Conservation (phyloP, 768 basidiomycete species). For the Gymnopilus dilepis region DNA sequence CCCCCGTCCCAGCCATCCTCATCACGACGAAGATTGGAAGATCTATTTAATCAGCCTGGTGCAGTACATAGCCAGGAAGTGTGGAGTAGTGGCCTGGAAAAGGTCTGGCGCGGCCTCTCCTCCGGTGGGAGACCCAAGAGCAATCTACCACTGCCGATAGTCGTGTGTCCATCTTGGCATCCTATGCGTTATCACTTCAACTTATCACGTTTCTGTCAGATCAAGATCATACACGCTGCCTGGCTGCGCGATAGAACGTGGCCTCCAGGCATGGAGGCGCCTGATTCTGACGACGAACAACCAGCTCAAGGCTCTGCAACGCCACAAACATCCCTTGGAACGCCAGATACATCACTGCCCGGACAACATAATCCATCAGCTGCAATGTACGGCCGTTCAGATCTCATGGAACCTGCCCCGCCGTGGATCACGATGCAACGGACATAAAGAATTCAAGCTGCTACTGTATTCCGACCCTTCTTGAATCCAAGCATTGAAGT, state of each 20-base stretch:
- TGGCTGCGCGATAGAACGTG: constrained; percentile 82
- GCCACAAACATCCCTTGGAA: not conserved
- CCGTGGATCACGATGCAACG: constrained; percentile 6
- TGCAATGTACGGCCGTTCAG: not conserved
- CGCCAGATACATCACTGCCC: not conserved
- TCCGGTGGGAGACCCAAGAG: constrained; percentile 63
- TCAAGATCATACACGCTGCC: constrained; percentile 73
- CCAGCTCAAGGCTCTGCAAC: constrained; percentile 15
- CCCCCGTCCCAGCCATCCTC: constrained; percentile 33
- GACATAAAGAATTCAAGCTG: not conserved
- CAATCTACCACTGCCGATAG: constrained; percentile 62
- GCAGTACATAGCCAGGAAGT: constrained; percentile 53
- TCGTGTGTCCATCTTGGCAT: constrained; percentile 59
- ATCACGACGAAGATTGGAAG: constrained; percentile 55
- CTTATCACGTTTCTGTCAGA: constrained; percentile 44
- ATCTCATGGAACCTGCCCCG: constrained; percentile 10
- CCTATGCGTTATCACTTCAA: constrained; percentile 9
- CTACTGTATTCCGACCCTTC: not conserved
- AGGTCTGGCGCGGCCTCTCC: constrained; percentile 66
- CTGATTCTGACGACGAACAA: constrained; percentile 63
- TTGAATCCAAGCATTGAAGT: not conserved
- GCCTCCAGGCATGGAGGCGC: constrained; percentile 67
- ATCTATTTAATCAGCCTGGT: constrained; percentile 50
- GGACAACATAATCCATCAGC: not conserved
- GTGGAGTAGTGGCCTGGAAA: constrained; percentile 63